Evolutionary conservation across 2,329 filamentous ascomycete species (phyloP).

Genomic region (Trichophyton benhamiae): DNA sequence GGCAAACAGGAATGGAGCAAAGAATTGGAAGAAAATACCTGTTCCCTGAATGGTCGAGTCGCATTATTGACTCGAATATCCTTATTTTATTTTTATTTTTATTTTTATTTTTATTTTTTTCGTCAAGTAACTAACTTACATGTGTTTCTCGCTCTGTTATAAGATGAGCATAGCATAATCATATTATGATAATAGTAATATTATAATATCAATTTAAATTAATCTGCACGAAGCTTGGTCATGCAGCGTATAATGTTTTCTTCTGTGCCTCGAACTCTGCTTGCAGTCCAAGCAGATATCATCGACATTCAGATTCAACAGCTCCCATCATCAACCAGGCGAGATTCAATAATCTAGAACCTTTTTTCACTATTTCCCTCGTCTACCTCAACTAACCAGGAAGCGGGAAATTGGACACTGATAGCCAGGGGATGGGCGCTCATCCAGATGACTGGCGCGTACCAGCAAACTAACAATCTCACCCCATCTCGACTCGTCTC

Average conservation of each 20-base stretch:
- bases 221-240: background rate
- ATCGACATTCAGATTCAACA: background rate
- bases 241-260: background rate
- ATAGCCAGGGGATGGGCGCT: too few species aligned
- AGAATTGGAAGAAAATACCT: constrained; percentile 10
- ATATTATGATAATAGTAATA: background rate
- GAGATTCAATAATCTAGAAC: background rate
- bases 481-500: background rate
- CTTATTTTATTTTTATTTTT: background rate
- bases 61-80: background rate
- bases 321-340: background rate
- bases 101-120: too few species aligned
- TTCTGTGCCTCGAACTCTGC: background rate
- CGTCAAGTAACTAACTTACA: too few species aligned
- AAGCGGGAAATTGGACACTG: too few species aligned
- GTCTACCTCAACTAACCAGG: too few species aligned
- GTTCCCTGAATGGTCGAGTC: background rate
- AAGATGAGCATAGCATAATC: background rate
- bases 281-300: background rate
- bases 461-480: background rate
- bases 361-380: background rate
- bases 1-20: constrained; percentile 6
- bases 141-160: too few species aligned
- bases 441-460: too few species aligned
- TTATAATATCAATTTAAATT: background rate